phyloP scores from a whole-genome alignment of 2,329 filamentous ascomycete genomes.

The Scorias spongiosa region DNA sequence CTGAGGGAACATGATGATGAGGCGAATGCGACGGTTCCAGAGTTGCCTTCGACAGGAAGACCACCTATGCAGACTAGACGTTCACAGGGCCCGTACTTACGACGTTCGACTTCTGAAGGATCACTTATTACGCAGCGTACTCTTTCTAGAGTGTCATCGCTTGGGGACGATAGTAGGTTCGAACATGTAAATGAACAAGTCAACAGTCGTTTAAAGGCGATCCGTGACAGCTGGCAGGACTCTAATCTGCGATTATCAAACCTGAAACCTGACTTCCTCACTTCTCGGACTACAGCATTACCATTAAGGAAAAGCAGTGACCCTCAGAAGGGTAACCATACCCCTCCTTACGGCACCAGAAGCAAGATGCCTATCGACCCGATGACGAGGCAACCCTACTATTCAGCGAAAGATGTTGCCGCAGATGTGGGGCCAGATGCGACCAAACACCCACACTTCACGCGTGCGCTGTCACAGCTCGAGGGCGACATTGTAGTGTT shows the following conservation, averaged over 20 bases:
- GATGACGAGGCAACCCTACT: constrained; percentile 12
- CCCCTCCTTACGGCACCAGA: background rate
- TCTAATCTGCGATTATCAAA: constrained; percentile 36
- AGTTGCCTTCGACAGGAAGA: constrained; percentile 6
- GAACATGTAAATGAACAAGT: constrained; percentile 68
- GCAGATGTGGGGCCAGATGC: constrained; percentile 6
- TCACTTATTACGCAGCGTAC: constrained; percentile 59
- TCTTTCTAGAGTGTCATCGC: constrained; percentile 62
- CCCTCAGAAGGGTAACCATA: background rate
- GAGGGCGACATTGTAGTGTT: constrained; percentile 78
- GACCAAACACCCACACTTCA: constrained; percentile 33
- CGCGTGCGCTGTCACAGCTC: constrained; percentile 47
- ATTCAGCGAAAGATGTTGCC: constrained; percentile 9
- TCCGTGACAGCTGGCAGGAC: constrained; percentile 75
- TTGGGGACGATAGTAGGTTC: constrained; percentile 72
- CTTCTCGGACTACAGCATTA: constrained; percentile 9
- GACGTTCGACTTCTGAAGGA: constrained; percentile 58
- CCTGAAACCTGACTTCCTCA: constrained; percentile 13
- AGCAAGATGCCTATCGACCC: constrained; percentile 10
- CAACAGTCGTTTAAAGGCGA: constrained; percentile 78
- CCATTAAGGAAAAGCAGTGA: background rate
- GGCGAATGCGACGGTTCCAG: constrained; percentile 7
- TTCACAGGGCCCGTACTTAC: constrained; percentile 24
- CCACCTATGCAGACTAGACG: constrained; percentile 7
- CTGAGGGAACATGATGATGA: constrained; percentile 5